Base-by-base conservation (phyloP, 805 yeast genomes). In the Isabelozyma gotoi region DNA sequence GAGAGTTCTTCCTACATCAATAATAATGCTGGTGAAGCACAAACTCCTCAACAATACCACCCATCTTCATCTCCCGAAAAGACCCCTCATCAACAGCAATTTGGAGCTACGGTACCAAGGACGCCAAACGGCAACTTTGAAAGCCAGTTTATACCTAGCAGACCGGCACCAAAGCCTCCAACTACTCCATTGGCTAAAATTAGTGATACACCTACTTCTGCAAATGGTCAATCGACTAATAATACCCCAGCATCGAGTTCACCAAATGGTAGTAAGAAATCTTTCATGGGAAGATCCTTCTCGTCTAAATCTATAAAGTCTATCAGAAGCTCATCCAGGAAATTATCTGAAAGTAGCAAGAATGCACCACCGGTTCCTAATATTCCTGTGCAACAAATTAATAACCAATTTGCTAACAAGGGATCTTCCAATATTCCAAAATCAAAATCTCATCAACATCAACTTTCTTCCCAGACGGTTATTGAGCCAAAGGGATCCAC, bases 121-220 rank as follows among this genome's bases (percentile, higher is more conserved):
- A 43, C 68, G 7, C 67, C 65, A 19, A 52, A 53, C 16, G 53
- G 66, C n/a, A 58, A 46, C 32, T 60, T 47, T 50, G 78, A 67
- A 42, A 56, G 51, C 19, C 81, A 74, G 52, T 82, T 76, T 48
- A 81, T 82, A 41, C 88, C 87, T 3, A 75, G 80, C 41, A 69
- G 88, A 48, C 87, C 88, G 0, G 85, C 88, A 0, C 88, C 88
- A 24, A 78, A 76, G 52, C 86, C 87, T 1, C 76, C 75, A 4
- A 51, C 65, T 17, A 43, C 51, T 11, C 36, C 47, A 18, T 7
- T 16, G 18, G n/a, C 18, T 32, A 16, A 14, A 10, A 32, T 14
- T 11, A 16, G 34, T 32, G 34, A 16, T 32, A 14, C 18, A 7
- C 19, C 36, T 34, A 10, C 36, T 24, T 36, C 6, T 19, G 36